These are phyloP conservation scores for Claviceps citrina DNA, from an alignment of 2,329 filamentous ascomycete genomes.

Conservation along the genomic window DNA sequence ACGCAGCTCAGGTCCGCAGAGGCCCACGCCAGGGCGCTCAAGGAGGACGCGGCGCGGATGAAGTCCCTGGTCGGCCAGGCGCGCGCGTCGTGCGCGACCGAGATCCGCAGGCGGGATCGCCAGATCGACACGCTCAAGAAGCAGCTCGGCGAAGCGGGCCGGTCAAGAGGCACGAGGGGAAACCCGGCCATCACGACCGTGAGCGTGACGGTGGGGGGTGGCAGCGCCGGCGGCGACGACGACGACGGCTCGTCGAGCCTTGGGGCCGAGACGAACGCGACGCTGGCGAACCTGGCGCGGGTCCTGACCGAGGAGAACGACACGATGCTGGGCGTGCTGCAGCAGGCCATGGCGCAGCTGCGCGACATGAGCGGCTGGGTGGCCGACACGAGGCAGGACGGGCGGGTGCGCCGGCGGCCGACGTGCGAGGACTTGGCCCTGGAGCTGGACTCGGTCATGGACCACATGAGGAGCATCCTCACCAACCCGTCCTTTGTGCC, in stretches of 20 bases:
- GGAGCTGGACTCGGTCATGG: conserved; percentile 63
- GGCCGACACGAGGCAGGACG: conserved; percentile 20
- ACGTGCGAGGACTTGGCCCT: conserved; percentile 49
- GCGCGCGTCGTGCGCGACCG: conserved; percentile 72
- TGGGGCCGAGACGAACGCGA: conserved; percentile 77
- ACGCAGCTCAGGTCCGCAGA: conserved; percentile 61
- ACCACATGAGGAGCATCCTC: conserved; percentile 67
- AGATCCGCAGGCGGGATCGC: conserved; percentile 77
- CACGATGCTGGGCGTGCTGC: conserved; percentile 54
- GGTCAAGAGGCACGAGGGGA: conserved; percentile 41
- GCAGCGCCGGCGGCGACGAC: background rate
- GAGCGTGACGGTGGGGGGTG: conserved; percentile 37
- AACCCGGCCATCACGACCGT: conserved; percentile 42
- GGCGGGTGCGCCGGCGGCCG: conserved; percentile 20
- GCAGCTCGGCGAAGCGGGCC: conserved; percentile 58
- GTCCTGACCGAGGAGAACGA: conserved; percentile 87
- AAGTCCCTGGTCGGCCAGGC: conserved; percentile 71
- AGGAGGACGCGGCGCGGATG: conserved; percentile 68
- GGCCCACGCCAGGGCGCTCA: conserved; percentile 55
- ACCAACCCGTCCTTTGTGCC: conserved; percentile 95
- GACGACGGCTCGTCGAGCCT: conserved; percentile 32
- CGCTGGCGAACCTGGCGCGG: conserved; percentile 71
- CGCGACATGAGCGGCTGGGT: conserved; percentile 50
- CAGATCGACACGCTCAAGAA: conserved; percentile 82
- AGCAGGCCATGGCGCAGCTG: conserved; percentile 55